Evolutionary conservation across 108 stramenopile genomes (phyloP), one percentile per base, ranked within the genome.

Genomic region (Cyclotella sp.): DNA sequence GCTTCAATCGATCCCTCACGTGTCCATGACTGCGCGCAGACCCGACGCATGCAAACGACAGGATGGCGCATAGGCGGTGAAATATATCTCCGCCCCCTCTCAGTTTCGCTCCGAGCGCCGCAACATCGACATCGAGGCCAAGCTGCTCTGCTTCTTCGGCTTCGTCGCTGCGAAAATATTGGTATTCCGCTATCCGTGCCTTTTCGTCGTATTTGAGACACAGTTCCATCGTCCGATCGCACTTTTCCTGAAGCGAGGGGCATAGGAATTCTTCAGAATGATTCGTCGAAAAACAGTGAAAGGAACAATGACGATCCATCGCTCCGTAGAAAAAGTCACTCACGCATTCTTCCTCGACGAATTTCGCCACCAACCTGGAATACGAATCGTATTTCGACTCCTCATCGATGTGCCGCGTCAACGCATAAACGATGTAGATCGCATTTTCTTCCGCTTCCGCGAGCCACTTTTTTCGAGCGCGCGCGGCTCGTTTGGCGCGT

Each of bases 71-170:
- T 0, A 90, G n/a, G 15, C 93, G 89, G 63, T 92, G 88, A 73
- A 86, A 94, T 13, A 94, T 46, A 53, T 89, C 93, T 26, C 93
- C 93, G 0, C 93, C 93, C 18, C 91, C 91, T 41, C 76, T 59
- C 14, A 94, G 68, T 79, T 94, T 91, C 40, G 91, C 91, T 53
- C 89, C 85, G 14, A 94, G 70, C 13, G 91, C 88, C 22, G 87
- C 91, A 45, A 90, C 68, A 75, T 89, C 76, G n/a, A 88, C 68
- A 39, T 81, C 79, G 11, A 79, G 66, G 9, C 81, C 87, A 27
- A 85, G 47, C 66, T 81, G 77, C 19, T 84, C 85, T 0, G 85
- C 70, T 19, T 64, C 78, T 53, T 91, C 90, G 43, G 88, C 90
- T 44, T 75, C 88, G 27, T 85, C 86, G 34, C 82, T 84, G 26